Percentiles rank a stretch among this genome's conserved stretches.
Evolutionary conservation across 352 stramenopile species (phyloP).

Genomic region (Phytopythium delawarense): DNA sequence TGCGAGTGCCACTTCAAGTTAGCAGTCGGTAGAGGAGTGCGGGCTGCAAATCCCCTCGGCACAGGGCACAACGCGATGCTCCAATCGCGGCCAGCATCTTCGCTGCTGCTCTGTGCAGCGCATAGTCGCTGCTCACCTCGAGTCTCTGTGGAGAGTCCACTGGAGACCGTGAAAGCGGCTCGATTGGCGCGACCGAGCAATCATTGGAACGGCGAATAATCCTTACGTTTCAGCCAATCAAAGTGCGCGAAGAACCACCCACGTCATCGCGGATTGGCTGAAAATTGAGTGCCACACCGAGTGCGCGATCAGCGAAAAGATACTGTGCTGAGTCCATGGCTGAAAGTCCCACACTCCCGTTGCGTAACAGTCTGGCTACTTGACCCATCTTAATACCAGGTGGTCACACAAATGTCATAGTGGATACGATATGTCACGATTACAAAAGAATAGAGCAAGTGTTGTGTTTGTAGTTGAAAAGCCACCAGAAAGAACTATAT

Average conservation of each 20-base stretch:
- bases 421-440: too few species aligned
- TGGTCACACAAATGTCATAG: background rate
- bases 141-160: too few species aligned
- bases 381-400: background rate
- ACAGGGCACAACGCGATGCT: background rate
- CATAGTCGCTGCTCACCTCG: too few species aligned
- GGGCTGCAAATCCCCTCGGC: background rate
- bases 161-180: background rate
- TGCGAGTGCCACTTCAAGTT: background rate
- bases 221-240: background rate
- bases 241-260: background rate
- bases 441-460: too few species aligned
- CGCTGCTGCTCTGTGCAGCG: too few species aligned
- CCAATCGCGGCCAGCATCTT: background rate
- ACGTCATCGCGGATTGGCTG: background rate
- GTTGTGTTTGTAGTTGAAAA: too few species aligned
- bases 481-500: too few species aligned
- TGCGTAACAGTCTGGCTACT: background rate
- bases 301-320: conserved; percentile 1
- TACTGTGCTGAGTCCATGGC: background rate
- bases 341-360: background rate
- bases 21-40: background rate
- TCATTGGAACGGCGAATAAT: background rate
- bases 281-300: background rate
- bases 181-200: background rate